Evolutionary conservation across 2,329 filamentous ascomycete genomes (phyloP).

Genomic region (Botrytis pseudocinerea): DNA sequence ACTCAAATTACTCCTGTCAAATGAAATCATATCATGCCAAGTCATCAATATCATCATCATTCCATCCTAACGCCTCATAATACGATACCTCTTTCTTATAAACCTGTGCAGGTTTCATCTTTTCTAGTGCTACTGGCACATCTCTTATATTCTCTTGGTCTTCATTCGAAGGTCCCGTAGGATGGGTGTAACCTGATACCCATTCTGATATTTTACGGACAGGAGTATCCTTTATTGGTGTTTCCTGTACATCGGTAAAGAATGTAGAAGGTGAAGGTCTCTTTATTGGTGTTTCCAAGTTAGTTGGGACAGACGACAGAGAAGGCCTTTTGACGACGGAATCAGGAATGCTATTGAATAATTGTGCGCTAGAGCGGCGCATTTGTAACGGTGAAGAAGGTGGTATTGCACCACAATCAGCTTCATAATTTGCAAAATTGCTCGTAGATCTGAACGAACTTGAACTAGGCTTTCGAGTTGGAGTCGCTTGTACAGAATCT

Average conservation of each 20-base stretch:
- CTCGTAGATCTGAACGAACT: not conserved
- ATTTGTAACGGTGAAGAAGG: constrained; percentile 36
- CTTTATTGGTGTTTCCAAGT: constrained; percentile 38
- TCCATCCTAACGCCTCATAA: constrained; percentile 44
- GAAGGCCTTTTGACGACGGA: constrained; percentile 27
- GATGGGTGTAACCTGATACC: constrained; percentile 29
- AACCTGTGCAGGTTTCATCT: constrained; percentile 7
- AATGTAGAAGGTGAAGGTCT: constrained; percentile 7
- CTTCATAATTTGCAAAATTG: not conserved
- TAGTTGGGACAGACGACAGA: constrained; percentile 21
- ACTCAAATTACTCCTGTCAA: constrained; percentile 27
- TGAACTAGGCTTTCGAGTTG: constrained; percentile 33
- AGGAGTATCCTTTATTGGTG: constrained; percentile 32
- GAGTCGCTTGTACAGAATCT: constrained; percentile 38
- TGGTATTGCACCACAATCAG: constrained; percentile 25
- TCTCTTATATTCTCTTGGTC: constrained; percentile 34
- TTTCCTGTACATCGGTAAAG: constrained; percentile 20
- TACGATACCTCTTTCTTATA: constrained; percentile 36
- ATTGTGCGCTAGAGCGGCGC: constrained; percentile 35
- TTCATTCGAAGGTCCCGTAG: constrained; percentile 20
- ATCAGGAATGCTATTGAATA: constrained; percentile 35
- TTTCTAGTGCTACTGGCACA: not conserved
- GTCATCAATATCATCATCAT: constrained; percentile 41
- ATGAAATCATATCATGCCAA: constrained; percentile 33
- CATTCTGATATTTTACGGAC: constrained; percentile 26